Evolutionary conservation across 2,329 filamentous ascomycete genomes (phyloP).

Genomic region (Beauveria sp.): DNA sequence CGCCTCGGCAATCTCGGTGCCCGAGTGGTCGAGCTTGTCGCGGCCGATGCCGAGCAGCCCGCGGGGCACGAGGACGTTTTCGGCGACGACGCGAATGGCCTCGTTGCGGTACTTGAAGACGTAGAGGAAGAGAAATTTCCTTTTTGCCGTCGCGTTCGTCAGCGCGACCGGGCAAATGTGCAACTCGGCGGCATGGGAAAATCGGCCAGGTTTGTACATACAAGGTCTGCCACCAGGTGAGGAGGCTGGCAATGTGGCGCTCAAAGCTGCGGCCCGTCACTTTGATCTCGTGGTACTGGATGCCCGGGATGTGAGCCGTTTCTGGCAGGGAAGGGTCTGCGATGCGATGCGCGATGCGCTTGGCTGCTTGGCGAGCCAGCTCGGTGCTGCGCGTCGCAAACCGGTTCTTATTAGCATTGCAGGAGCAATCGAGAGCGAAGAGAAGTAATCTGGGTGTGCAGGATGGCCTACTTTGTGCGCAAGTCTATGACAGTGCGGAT

Average conservation of each 20-base stretch:
- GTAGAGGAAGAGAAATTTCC: conserved; percentile 50
- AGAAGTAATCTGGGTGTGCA: too few relatives aligned
- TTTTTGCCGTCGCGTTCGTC: too few relatives aligned
- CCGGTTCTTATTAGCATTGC: neutral
- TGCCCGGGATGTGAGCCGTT: conserved; percentile 53
- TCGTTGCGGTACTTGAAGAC: conserved; percentile 58
- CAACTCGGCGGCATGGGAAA: neutral
- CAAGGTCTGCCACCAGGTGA: conserved; percentile 61
- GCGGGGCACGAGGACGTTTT: conserved; percentile 62
- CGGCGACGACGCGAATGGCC: conserved; percentile 62
- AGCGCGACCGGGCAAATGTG: too few relatives aligned
- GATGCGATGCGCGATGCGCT: conserved; percentile 39
- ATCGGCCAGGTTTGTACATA: conserved; percentile 24
- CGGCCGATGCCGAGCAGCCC: conserved; percentile 64
- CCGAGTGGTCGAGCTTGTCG: conserved; percentile 62
- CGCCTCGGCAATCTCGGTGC: conserved; percentile 45
- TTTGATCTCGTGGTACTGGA: conserved; percentile 60
- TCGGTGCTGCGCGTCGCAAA: conserved; percentile 49
- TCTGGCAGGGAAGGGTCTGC: conserved; percentile 42
- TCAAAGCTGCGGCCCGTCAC: conserved; percentile 69
- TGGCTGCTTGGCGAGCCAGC: conserved; percentile 59
- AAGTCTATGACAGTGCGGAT: conserved; percentile 73
- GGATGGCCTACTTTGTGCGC: conserved; percentile 56
- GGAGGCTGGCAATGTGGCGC: conserved; percentile 54
- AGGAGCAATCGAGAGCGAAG: neutral